Base-by-base conservation (phyloP, 805 yeast genomes). In the Yarrowia porcina region DNA sequence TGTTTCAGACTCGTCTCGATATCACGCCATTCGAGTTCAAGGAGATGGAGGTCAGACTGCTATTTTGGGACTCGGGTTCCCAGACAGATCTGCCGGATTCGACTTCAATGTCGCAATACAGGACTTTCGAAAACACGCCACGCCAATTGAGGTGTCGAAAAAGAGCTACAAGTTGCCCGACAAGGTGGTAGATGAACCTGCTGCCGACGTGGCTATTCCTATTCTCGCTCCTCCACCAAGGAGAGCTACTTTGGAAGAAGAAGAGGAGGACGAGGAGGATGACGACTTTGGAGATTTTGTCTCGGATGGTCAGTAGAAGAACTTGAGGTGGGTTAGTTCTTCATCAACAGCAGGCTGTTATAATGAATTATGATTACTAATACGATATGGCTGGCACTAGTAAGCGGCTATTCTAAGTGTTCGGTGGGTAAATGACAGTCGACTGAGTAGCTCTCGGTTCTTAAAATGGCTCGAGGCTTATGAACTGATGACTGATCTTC, bases 41-140 rank as follows among this genome's bases (percentile, higher is more conserved):
- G 71, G 69, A n/a, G 71, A 73, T 47, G 69, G 69, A 17, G 70
- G 64, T 4, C 66, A 72, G 63, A 70, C 69, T n/a, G 74, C 80
- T 12, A 75, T 75, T 23, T 67, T 79, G n/a, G 82, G 82, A 4
- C 65, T 79, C 60, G 76, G 76, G 13, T 77, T 79, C 62, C 68
- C 66, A 2, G 76, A 76, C 66, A 66, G 74, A 28, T 56, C 66
- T 35, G 71, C 68, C 39, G 71, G 77, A 17, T 70, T 73, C 56
- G 79, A 75, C 32, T 77, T 77, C 66, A 74, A 73, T 56, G 68
- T 75, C 18, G 75, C 77, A 12, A 65, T 76, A 36, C 78, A 76
- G 65, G 73, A 70, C 28, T 75, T 69, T 56, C 70, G 66, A 38
- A 67, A 56, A 32, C 63, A 20, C 39, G 52, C 27, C 63, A 65